Evolutionary conservation across 257 asterid species (phyloP), one percentile per base, ranked within the genome.

Genomic region (Plantago ovata): DNA sequence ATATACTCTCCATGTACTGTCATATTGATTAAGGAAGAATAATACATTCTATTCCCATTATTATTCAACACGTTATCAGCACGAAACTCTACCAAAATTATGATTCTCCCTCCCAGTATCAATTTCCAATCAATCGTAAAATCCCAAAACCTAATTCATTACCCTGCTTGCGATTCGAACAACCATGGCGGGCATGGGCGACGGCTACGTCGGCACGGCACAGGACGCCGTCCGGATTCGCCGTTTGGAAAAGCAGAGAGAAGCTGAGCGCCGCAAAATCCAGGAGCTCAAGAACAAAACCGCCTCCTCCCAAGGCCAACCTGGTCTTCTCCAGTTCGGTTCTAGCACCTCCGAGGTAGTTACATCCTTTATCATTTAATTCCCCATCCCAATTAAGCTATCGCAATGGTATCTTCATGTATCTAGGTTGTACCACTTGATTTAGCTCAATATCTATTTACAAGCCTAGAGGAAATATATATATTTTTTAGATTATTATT

Each of bases 101-200:
- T n/a, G n/a, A n/a, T n/a, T n/a, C n/a, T n/a, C 36, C 36, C 7
- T 3, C 36, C 4, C 36, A 28, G 3, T 28, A 28, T 28, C 36
- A 28, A 28, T 28, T 28, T 8, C 36, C 51, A 16, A 5, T 7
- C n/a, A 43, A 43, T 43, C 23, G 51, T 13, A 50, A 50, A 50
- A 48, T 20, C 10, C 38, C 16, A 1, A 20, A 49, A 21, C 55
- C 16, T 12, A 50, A 50, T 22, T 22, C 38, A 13, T 36, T 10
- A 10, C 6, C 28, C 14, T 1, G 3, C 9, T 19, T 22, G 2
- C 36, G 13, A 50, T 23, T 4, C 55, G 1, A 50, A 22, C 28
- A 33, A 65, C 20, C 73, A 89, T 89, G 99, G 82, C 99, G 77
- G 99, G 97, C 1, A 93, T 93, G 99, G 99, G 99, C 43, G 99